phyloP scores from a whole-genome alignment of 805 yeast species.

The Suhomyces prunicola region DNA sequence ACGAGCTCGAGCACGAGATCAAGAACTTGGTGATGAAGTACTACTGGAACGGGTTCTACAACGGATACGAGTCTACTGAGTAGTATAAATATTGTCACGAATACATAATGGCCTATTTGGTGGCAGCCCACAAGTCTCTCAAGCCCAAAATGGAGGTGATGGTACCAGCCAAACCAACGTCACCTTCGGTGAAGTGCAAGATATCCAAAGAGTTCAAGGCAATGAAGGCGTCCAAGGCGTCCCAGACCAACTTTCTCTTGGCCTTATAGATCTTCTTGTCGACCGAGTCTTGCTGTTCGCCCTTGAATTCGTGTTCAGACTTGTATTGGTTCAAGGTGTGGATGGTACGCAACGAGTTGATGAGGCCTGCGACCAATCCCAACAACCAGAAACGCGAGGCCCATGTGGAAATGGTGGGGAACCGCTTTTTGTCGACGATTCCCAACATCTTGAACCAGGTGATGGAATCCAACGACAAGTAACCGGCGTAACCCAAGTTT shows the following conservation, averaged over 20 bases:
- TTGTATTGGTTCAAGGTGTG: conserved; percentile 19
- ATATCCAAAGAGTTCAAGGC: conserved; percentile 66
- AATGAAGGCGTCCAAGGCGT: conserved; percentile 68
- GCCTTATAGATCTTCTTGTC: conserved; percentile 46
- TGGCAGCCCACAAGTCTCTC: conserved; percentile 63
- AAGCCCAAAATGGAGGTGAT: conserved; percentile 78
- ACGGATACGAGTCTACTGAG: conserved; percentile 12
- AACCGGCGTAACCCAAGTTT: conserved; percentile 60
- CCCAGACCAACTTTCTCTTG: conserved; percentile 69
- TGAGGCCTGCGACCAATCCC: conserved; percentile 62
- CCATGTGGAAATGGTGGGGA: conserved; percentile 49
- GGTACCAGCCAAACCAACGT: conserved; percentile 80
- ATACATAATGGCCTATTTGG: conserved; percentile 11
- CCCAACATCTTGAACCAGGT: conserved; percentile 61
- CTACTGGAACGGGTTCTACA: conserved; percentile 34
- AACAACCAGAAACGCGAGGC: conserved; percentile 75
- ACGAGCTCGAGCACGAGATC: conserved; percentile 19
- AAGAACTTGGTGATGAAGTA: conserved; percentile 24
- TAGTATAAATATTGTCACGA: neutral
- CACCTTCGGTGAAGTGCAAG: conserved; percentile 68
- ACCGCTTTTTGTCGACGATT: conserved; percentile 46
- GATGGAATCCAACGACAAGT: conserved; percentile 60
- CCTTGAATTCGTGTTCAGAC: conserved; percentile 17
- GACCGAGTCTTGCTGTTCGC: conserved; percentile 33
- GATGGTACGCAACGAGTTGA: conserved; percentile 55